Evolutionary conservation across 495 filamentous ascomycete species (phyloP).

Genomic region (Daldinia vernicosa): DNA sequence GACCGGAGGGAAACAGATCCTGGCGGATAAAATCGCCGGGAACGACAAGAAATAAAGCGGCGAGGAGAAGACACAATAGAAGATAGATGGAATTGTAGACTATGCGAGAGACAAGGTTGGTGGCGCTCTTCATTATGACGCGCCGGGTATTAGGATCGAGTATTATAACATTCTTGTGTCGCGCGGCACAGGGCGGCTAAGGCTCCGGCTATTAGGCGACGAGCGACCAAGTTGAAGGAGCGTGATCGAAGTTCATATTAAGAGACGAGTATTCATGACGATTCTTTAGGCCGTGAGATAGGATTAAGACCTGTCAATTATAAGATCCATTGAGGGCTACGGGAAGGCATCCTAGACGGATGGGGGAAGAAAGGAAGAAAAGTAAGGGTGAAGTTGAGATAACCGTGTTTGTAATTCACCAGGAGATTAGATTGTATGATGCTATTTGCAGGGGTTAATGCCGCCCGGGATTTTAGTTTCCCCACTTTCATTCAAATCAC

Average conservation of each 20-base stretch:
- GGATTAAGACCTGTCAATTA: slow-evolving; percentile 14
- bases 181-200: slow-evolving; percentile 22
- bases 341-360: slow-evolving; percentile 7
- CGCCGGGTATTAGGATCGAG: slow-evolving; percentile 11
- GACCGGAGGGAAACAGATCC: slow-evolving; percentile 64
- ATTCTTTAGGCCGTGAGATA: neutral
- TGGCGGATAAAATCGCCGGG: slow-evolving; percentile 87
- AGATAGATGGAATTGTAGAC: slow-evolving; percentile 84
- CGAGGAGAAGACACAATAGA: slow-evolving; percentile 75
- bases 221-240: slow-evolving; percentile 18
- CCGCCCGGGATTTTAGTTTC: neutral
- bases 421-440: slow-evolving; percentile 26
- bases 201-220: slow-evolving; percentile 32
- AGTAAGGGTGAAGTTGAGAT: slow-evolving; percentile 24
- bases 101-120: slow-evolving; percentile 69
- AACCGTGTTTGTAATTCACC: slow-evolving; percentile 5
- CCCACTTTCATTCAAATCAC: neutral
- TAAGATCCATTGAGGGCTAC: slow-evolving; percentile 20
- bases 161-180: slow-evolving; percentile 21
- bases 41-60: slow-evolving; percentile 78
- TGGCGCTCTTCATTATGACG: slow-evolving; percentile 45
- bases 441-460: slow-evolving; percentile 14
- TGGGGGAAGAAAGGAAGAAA: slow-evolving; percentile 6
- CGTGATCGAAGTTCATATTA: slow-evolving; percentile 38
- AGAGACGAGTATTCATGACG: slow-evolving; percentile 17